Percentiles rank a stretch among this genome's conserved stretches.
phyloP scores from a whole-genome alignment of 176 grass and related monocot species.

The Panicum miliaceum region DNA sequence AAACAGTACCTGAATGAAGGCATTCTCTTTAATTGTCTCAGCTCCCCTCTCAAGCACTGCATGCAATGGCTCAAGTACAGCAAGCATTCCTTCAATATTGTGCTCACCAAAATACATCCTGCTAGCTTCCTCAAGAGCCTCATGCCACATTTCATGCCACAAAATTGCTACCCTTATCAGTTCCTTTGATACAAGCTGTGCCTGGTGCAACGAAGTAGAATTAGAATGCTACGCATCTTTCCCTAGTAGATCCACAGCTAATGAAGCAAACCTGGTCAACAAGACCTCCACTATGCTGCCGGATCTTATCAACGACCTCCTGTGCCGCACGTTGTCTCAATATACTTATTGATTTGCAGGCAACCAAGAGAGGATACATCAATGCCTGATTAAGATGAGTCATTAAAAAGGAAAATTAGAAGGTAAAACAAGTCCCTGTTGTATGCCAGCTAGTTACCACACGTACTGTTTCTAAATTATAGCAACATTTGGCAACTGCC shows the following conservation, averaged over 20 bases:
- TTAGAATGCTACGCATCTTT: slow-evolving; percentile 36
- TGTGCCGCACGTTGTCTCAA: slow-evolving; percentile 85
- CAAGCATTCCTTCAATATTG: slow-evolving; percentile 96
- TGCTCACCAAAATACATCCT: slow-evolving; percentile 98
- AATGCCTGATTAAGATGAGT: slow-evolving; percentile 69
- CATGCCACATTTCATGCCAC: slow-evolving; percentile 99
- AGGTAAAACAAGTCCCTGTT: slow-evolving; percentile 16
- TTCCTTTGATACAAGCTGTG: slow-evolving; percentile 96
- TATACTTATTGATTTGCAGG: slow-evolving; percentile 97
- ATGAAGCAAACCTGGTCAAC: slow-evolving; percentile 78
- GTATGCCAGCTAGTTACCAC: not conserved
- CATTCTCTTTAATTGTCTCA: slow-evolving; percentile 83
- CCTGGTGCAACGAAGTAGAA: slow-evolving; percentile 53
- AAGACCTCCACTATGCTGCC: slow-evolving; percentile 90
- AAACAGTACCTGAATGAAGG: slow-evolving; percentile 88
- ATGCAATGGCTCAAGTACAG: slow-evolving; percentile 89
- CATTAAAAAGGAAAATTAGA: slow-evolving; percentile 38
- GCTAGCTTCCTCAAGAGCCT: slow-evolving; percentile 96
- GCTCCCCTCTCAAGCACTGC: slow-evolving; percentile 79
- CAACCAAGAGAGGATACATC: slow-evolving; percentile 98
- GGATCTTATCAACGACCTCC: slow-evolving; percentile 97
- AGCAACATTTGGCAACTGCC: not conserved
- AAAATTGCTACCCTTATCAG: slow-evolving; percentile 96
- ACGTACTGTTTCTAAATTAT: not conserved
- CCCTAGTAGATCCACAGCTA: slow-evolving; percentile 6